phyloP scores from a whole-genome alignment of 257 asterid genomes.

The Galeopsis tetrahit region DNA sequence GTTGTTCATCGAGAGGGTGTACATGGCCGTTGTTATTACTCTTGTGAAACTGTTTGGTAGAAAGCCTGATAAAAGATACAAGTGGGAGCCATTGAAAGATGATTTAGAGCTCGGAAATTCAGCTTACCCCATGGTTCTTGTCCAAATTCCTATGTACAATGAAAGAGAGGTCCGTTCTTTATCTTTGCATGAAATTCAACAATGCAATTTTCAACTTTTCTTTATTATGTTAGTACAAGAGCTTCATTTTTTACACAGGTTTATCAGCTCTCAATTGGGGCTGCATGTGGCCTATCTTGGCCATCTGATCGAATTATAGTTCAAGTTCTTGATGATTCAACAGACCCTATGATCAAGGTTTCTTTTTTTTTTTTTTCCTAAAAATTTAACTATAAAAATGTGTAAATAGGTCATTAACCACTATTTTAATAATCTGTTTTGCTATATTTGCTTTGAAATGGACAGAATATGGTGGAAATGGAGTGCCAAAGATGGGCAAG shows the following conservation, averaged over 20 bases:
- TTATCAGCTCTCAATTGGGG: conserved; percentile 90
- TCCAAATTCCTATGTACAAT: conserved; percentile 97
- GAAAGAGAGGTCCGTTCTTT: conserved; percentile 71
- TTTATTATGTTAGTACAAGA: not conserved
- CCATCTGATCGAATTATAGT: conserved; percentile 84
- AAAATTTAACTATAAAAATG: not conserved
- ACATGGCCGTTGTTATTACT: conserved; percentile 76
- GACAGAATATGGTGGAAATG: conserved; percentile 74
- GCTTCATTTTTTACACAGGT: conserved; percentile 45
- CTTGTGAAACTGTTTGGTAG: conserved; percentile 63
- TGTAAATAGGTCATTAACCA: not conserved
- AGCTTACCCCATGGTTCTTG: conserved; percentile 81
- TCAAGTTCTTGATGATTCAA: conserved; percentile 95
- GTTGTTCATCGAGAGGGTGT: conserved; percentile 89
- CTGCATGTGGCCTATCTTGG: conserved; percentile 98
- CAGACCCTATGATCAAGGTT: conserved; percentile 75
- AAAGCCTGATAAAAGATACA: conserved; percentile 76
- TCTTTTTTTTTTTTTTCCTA: not conserved
- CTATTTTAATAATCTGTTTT: not conserved
- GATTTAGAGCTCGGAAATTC: conserved; percentile 86
- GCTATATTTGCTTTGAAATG: conserved; percentile 28
- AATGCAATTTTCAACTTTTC: not conserved
- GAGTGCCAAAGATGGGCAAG: conserved; percentile 96
- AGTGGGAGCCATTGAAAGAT: conserved; percentile 85
- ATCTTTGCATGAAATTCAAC: not conserved